Evolutionary conservation across 108 stramenopile species (phyloP).

Genomic region (Cyclostephanos tholiformis): DNA sequence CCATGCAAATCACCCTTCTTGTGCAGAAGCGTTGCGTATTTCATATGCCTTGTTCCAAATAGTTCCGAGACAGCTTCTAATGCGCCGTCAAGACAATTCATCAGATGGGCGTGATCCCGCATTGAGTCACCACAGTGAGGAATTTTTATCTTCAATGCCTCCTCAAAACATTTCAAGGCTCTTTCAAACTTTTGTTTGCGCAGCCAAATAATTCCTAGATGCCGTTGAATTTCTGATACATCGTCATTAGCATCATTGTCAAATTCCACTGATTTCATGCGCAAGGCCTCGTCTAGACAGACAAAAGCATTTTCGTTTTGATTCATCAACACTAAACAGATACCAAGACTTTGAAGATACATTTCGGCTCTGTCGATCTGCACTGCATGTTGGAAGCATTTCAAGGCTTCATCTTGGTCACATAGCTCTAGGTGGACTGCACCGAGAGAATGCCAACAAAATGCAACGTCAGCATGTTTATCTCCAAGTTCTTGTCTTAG

Average conservation of each 20-base stretch:
- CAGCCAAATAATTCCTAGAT: conserved; percentile 44
- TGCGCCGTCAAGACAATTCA: conserved; percentile 56
- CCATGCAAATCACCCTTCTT: conserved; percentile 50
- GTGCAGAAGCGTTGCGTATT: conserved; percentile 50
- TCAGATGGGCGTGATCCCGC: conserved; percentile 32
- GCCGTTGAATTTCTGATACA: conserved; percentile 48
- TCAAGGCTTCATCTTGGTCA: conserved; percentile 32
- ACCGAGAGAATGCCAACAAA: conserved; percentile 54
- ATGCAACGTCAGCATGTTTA: conserved; percentile 46
- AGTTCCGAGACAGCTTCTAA: conserved; percentile 37
- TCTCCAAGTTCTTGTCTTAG: conserved; percentile 52
- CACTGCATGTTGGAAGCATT: conserved; percentile 48
- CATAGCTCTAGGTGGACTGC: conserved; percentile 32
- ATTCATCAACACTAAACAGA: conserved; percentile 37
- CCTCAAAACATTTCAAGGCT: conserved; percentile 40
- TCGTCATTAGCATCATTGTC: conserved; percentile 34
- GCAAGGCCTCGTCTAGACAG: conserved; percentile 49
- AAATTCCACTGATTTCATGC: conserved; percentile 39
- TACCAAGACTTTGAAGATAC: conserved; percentile 48
- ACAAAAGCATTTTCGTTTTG: conserved; percentile 52
- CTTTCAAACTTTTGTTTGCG: conserved; percentile 39
- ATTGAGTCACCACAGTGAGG: conserved; percentile 20
- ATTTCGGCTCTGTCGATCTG: conserved; percentile 43
- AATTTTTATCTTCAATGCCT: conserved; percentile 43
- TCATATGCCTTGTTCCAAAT: conserved; percentile 38